Conservation (phyloP, 192 early-diverging fungal genomes). For the Coemansia sp. region DNA sequence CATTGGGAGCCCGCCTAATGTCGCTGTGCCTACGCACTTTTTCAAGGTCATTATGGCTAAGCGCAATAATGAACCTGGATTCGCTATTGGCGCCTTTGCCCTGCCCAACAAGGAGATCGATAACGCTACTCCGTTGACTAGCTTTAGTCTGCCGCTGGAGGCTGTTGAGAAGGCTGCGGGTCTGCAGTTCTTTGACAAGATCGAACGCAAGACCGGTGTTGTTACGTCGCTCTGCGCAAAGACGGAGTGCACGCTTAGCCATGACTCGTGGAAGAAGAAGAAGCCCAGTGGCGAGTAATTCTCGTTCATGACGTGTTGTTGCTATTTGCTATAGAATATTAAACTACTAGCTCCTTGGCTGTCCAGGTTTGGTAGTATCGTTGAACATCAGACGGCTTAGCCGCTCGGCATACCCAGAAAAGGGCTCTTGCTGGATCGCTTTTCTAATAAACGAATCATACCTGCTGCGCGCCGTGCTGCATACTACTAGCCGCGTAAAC, state of each 20-base stretch:
- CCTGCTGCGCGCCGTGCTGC: neutral
- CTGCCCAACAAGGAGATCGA: conserved; percentile 78
- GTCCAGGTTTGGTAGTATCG: neutral
- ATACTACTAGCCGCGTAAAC: neutral
- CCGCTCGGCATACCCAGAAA: neutral
- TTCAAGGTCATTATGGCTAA: conserved; percentile 84
- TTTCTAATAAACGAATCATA: neutral
- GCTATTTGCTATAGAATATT: neutral
- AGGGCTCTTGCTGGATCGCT: neutral
- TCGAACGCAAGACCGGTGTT: conserved; percentile 38
- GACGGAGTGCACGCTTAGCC: conserved; percentile 37
- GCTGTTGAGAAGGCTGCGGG: conserved; percentile 67
- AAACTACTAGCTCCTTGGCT: neutral
- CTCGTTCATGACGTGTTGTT: neutral
- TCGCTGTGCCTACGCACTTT: conserved; percentile 91
- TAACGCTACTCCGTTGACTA: conserved; percentile 60
- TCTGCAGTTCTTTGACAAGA: conserved; percentile 67
- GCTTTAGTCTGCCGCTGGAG: conserved; percentile 74
- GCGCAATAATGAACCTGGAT: conserved; percentile 48
- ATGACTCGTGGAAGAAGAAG: conserved; percentile 43
- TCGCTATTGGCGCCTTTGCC: conserved; percentile 71
- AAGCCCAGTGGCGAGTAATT: conserved; percentile 2
- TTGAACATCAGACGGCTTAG: conserved; percentile 1
- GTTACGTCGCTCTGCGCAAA: conserved; percentile 45
- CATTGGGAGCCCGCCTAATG: conserved; percentile 81